These are phyloP conservation scores for Incumbomyces delicatus DNA, from an alignment of 2,329 filamentous ascomycete genomes.

Conservation along the genomic window DNA sequence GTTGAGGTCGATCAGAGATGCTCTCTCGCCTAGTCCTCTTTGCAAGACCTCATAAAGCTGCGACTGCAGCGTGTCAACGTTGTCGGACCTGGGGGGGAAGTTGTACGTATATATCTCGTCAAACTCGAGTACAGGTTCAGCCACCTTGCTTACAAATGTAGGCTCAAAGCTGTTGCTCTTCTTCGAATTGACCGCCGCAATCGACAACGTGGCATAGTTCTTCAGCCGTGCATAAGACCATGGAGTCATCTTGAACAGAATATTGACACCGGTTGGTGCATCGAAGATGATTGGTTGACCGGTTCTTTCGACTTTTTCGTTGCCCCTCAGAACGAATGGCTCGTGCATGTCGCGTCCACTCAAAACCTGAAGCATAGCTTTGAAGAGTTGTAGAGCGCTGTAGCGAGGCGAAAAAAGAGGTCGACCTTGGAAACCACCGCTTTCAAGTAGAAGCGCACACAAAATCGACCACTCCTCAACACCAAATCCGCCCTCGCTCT, in stretches of 20 bases:
- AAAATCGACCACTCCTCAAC: conserved; percentile 84
- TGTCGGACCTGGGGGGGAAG: conserved; percentile 4
- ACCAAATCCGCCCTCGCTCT: conserved; percentile 77
- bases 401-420: conserved; percentile 68
- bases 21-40: conserved; percentile 66
- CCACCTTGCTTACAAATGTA: conserved; percentile 61
- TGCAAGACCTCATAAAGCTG: conserved; percentile 53
- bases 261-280: conserved; percentile 60
- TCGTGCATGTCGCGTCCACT: conserved; percentile 64
- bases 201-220: conserved; percentile 63
- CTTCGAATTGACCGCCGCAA: conserved; percentile 64
- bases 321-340: conserved; percentile 45
- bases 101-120: conserved; percentile 41
- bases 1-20: conserved; percentile 55
- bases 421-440: conserved; percentile 62
- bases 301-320: conserved; percentile 30
- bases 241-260: conserved; percentile 80
- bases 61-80: conserved; percentile 5
- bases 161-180: conserved; percentile 71
- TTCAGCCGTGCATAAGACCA: conserved; percentile 72
- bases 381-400: conserved; percentile 89
- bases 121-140: conserved; percentile 44
- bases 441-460: conserved; percentile 68
- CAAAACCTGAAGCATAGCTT: conserved; percentile 82
- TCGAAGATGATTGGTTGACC: conserved; percentile 68